Evolutionary conservation across 2,329 filamentous ascomycete genomes (phyloP).

Genomic region (Arthrocladium fulminans): DNA sequence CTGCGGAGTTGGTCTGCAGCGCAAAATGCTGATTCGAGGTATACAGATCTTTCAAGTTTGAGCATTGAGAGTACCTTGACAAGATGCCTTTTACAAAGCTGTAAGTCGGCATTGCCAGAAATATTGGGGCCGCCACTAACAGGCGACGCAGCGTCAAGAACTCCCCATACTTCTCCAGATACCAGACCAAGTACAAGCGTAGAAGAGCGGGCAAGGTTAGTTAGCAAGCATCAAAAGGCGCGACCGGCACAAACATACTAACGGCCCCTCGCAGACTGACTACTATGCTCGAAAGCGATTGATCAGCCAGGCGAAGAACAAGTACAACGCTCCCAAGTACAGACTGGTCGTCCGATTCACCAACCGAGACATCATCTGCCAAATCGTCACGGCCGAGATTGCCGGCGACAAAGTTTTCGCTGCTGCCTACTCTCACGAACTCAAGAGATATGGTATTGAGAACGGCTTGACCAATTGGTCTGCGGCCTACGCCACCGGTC

Average conservation of each 20-base stretch:
- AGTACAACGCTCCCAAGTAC: constrained; percentile 99
- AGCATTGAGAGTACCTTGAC: constrained; percentile 1
- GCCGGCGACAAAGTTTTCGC: constrained; percentile 93
- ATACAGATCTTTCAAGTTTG: constrained; percentile 22
- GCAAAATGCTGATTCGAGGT: constrained; percentile 98
- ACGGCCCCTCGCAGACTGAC: constrained; percentile 62
- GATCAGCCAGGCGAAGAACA: constrained; percentile 99
- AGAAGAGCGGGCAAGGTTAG: constrained; percentile 64
- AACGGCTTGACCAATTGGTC: constrained; percentile 99
- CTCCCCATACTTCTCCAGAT: constrained; percentile 95
- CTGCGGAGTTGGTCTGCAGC: constrained; percentile 95
- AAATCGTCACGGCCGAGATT: constrained; percentile 95
- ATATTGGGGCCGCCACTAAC: constrained; percentile 3
- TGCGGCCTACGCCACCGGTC: constrained; percentile 91
- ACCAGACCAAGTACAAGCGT: constrained; percentile 99
- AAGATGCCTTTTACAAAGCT: constrained; percentile 69
- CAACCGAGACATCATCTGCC: constrained; percentile 98
- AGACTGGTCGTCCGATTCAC: constrained; percentile 98
- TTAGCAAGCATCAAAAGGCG: background rate
- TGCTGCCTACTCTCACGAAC: constrained; percentile 92
- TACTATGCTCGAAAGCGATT: constrained; percentile 99
- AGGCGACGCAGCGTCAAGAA: constrained; percentile 61
- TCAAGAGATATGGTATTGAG: constrained; percentile 92
- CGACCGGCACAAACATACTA: background rate
- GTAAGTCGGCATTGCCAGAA: constrained; percentile 11